Evolutionary conservation across 2,329 filamentous ascomycete genomes (phyloP).

Genomic region (Fusarium decemcellulare): DNA sequence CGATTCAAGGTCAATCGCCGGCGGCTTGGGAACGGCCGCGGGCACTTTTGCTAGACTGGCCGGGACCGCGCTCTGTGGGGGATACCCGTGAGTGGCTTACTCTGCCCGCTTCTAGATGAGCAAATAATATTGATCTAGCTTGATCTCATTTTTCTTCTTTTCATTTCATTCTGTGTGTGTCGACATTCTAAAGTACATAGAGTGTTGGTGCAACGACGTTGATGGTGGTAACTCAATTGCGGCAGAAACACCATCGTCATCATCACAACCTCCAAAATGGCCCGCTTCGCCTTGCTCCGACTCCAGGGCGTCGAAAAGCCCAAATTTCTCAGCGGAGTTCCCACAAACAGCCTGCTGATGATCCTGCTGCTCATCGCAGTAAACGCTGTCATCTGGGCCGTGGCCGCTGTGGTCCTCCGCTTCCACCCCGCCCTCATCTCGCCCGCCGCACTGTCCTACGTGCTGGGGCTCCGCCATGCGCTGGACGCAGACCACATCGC

Average conservation of each 20-base stretch:
- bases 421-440: conserved; percentile 76
- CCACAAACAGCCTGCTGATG: conserved; percentile 58
- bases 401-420: conserved; percentile 66
- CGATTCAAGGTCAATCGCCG: conserved; percentile 10
- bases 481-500: conserved; percentile 92
- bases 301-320: conserved; percentile 42
- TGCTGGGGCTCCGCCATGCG: conserved; percentile 92
- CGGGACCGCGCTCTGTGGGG: conserved; percentile 7
- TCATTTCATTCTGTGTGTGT: background rate
- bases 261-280: conserved; percentile 33
- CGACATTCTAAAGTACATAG: too few species aligned
- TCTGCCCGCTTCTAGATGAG: background rate
- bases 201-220: background rate
- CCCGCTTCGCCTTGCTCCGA: conserved; percentile 31
- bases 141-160: background rate
- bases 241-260: background rate
- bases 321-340: conserved; percentile 50
- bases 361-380: conserved; percentile 65
- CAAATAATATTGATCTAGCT: background rate
- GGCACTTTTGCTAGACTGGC: conserved; percentile 6
- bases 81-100: background rate
- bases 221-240: background rate
- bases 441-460: conserved; percentile 88
- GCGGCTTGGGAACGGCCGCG: conserved; percentile 7
- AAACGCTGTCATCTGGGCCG: conserved; percentile 70